Evolutionary conservation across 768 basidiomycete genomes (phyloP).

Genomic region (Mycena leptocephala): DNA sequence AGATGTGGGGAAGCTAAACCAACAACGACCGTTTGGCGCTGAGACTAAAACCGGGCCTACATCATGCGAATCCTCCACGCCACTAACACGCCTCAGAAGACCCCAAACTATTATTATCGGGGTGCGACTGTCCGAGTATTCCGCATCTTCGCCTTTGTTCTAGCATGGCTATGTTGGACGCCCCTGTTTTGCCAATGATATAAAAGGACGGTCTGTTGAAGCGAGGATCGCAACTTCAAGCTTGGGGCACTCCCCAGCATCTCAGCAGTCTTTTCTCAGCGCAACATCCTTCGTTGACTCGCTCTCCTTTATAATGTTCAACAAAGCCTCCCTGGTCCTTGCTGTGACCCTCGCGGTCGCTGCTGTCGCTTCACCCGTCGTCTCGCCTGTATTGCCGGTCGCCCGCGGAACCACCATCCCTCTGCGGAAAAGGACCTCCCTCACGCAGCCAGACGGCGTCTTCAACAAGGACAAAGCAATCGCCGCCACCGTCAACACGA

Average conservation of each 20-base stretch:
- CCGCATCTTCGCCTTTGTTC: neutral
- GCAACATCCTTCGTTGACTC: neutral
- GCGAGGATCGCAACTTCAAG: neutral
- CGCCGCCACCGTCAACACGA: constrained; percentile 19
- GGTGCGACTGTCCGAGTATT: neutral
- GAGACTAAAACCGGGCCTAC: no score
- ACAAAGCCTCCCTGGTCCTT: constrained; percentile 10
- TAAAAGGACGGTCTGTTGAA: neutral
- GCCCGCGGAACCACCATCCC: constrained; percentile 24
- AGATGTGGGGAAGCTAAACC: neutral
- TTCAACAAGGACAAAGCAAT: constrained; percentile 39
- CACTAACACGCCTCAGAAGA: neutral
- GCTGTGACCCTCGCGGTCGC: constrained; percentile 5
- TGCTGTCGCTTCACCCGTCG: neutral
- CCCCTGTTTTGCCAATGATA: neutral
- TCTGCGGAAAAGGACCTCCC: constrained; percentile 17
- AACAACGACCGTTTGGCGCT: no score
- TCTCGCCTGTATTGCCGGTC: neutral
- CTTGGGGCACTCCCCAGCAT: neutral
- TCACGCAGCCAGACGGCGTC: constrained; percentile 29
- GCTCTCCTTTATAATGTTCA: constrained; percentile 1
- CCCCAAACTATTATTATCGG: neutral
- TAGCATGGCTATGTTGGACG: neutral
- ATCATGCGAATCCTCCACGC: neutral
- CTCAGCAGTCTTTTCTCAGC: neutral